phyloP scores from a whole-genome alignment of 306 rosid genomes.

The Cicer cuneatum region DNA sequence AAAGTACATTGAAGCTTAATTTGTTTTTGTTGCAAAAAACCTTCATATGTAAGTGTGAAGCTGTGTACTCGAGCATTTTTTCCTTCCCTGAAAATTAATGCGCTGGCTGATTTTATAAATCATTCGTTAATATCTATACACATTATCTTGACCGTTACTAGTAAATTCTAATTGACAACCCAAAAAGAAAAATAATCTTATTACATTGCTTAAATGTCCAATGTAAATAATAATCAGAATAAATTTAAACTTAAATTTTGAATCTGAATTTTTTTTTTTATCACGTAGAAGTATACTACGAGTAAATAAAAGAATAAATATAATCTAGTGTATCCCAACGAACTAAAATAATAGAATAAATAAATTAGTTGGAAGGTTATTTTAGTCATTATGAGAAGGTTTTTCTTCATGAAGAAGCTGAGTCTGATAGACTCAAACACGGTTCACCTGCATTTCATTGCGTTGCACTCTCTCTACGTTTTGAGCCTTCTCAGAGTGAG shows the following conservation, averaged over 20 bases:
- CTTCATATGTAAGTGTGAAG: not conserved
- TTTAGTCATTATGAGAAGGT: conserved; percentile 32
- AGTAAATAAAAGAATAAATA: no score
- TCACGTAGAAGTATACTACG: no score
- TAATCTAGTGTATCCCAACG: not conserved
- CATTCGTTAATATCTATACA: not conserved
- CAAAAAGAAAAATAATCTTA: no score
- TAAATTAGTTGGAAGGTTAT: conserved; percentile 36
- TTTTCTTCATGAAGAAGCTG: conserved; percentile 46
- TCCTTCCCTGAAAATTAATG: not conserved
- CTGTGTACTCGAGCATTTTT: not conserved
- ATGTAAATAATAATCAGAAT: no score
- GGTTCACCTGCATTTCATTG: conserved; percentile 40
- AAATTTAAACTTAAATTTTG: no score
- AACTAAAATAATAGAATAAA: not conserved
- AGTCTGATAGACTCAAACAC: conserved; percentile 45
- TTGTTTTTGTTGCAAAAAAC: no score
- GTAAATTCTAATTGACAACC: no score
- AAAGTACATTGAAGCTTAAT: not conserved
- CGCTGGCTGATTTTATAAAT: no score
- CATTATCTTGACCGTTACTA: no score
- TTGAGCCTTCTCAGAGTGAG: not conserved
- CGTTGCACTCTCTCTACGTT: conserved; percentile 21
- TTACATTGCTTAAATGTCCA: no score
- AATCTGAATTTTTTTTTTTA: no score